Conservation (phyloP, 2,329 filamentous ascomycete species). For the Diaporthe citriasiana region DNA sequence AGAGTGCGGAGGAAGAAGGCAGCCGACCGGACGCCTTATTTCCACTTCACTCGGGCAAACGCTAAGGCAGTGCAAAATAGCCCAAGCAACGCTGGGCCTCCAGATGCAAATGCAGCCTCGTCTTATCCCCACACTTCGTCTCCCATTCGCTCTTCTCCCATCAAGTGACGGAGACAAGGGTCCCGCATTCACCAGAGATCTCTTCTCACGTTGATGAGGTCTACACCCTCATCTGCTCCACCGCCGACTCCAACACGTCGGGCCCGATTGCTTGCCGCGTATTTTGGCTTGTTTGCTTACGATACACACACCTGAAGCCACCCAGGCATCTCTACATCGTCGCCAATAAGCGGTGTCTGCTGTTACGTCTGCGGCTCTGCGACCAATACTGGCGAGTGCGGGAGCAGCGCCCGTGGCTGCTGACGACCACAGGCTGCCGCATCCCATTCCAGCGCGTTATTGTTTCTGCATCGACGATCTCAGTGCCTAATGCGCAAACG, state of each 20-base stretch:
- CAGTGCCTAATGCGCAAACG: conserved; percentile 4
- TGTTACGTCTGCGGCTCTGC: conserved; percentile 29
- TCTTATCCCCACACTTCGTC: background rate
- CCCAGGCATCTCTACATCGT: conserved; percentile 1
- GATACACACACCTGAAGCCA: conserved; percentile 11
- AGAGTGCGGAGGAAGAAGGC: conserved; percentile 2
- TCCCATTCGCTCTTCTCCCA: background rate
- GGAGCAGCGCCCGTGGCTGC: background rate
- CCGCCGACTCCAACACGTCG: background rate
- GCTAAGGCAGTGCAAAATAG: conserved; percentile 25
- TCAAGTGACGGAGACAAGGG: conserved; percentile 2
- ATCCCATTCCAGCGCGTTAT: background rate
- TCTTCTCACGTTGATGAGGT: conserved; percentile 22
- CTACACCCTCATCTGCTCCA: conserved; percentile 10
- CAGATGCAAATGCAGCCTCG: conserved; percentile 8
- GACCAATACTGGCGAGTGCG: background rate
- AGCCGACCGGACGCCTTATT: conserved; percentile 1
- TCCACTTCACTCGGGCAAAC: conserved; percentile 25
- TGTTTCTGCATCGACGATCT: conserved; percentile 17
- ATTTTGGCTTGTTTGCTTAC: background rate
- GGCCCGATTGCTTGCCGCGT: background rate
- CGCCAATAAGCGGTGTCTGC: conserved; percentile 1
- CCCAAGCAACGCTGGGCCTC: conserved; percentile 1
- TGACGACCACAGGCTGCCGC: background rate
- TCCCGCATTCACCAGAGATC: conserved; percentile 12